These are phyloP conservation scores for Cladophialophora immunda DNA, from an alignment of 2,329 filamentous ascomycete genomes.

Conservation along the genomic window DNA sequence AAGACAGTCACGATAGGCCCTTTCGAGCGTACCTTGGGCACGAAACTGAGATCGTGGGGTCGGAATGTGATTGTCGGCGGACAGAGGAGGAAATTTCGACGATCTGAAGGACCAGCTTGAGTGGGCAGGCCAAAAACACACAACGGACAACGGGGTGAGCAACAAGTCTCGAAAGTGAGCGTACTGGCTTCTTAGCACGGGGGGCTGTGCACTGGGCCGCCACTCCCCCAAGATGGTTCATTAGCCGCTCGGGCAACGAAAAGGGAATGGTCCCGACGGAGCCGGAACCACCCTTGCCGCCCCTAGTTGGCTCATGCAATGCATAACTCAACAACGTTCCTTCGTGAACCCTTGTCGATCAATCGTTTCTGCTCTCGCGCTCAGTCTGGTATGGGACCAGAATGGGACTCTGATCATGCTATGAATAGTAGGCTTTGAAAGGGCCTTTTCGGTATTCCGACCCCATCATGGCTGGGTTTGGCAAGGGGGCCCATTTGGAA, in stretches of 20 bases:
- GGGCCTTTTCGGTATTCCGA: background rate
- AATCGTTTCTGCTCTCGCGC: slow-evolving; percentile 13
- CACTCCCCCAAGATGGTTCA: background rate
- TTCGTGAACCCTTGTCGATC: slow-evolving; percentile 11
- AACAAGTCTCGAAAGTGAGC: background rate
- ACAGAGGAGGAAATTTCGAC: background rate
- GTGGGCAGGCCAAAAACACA: background rate
- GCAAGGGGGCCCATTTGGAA: background rate
- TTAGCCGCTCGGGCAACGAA: background rate
- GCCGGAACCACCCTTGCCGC: no score
- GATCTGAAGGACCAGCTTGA: background rate
- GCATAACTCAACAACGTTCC: slow-evolving; percentile 12
- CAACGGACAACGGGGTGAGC: background rate
- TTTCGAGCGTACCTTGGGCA: background rate
- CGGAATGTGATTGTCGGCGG: background rate
- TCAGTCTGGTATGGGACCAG: slow-evolving; percentile 11
- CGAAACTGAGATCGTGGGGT: background rate
- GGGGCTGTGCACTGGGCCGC: background rate
- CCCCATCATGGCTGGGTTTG: background rate
- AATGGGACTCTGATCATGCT: slow-evolving; percentile 13
- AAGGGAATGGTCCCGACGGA: background rate
- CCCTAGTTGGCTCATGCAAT: slow-evolving; percentile 17
- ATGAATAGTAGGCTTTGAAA: slow-evolving; percentile 8
- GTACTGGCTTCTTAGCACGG: background rate
- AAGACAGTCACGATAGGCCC: slow-evolving; percentile 7